A percentile compares a stretch with the other conserved stretches of the same genome.
phyloP scores from a whole-genome alignment of 768 basidiomycete genomes.

The Paxillus involutus region DNA sequence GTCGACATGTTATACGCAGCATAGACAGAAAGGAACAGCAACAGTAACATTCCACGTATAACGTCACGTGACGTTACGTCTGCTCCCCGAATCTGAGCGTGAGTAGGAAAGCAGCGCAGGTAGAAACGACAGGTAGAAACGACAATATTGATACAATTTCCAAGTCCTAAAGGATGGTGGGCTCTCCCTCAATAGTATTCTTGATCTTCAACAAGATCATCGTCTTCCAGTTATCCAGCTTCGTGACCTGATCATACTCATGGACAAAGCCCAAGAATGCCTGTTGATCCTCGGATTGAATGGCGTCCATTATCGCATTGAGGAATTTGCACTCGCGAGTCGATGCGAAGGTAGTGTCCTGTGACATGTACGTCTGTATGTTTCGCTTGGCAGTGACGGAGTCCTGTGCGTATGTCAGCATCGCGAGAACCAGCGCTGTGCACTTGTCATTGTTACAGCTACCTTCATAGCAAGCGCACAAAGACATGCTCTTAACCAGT shows the following conservation, averaged over 20 bases:
- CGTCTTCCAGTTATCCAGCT: slow-evolving; percentile 97
- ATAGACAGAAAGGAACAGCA: slow-evolving; percentile 2
- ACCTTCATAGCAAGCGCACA: slow-evolving; percentile 90
- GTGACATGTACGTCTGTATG: slow-evolving; percentile 70
- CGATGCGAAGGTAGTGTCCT: slow-evolving; percentile 81
- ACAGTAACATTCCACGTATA: not conserved
- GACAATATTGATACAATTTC: not conserved
- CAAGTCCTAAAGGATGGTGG: slow-evolving; percentile 26
- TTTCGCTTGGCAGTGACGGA: slow-evolving; percentile 80
- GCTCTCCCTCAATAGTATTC: slow-evolving; percentile 66
- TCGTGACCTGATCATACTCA: slow-evolving; percentile 89
- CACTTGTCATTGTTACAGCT: slow-evolving; percentile 28
- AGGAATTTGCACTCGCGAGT: slow-evolving; percentile 94
- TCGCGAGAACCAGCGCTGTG: not conserved
- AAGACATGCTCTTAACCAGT: slow-evolving; percentile 85
- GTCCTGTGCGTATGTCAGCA: slow-evolving; percentile 55
- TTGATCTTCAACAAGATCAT: slow-evolving; percentile 88
- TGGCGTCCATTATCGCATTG: slow-evolving; percentile 72
- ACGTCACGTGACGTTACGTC: too few species aligned
- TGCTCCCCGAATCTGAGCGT: not conserved
- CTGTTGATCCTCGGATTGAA: slow-evolving; percentile 69
- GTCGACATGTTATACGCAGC: slow-evolving; percentile 35
- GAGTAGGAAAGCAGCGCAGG: not conserved
- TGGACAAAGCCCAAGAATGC: slow-evolving; percentile 81
- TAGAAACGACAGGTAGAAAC: not conserved